These are phyloP conservation scores for Cicer chorassanicum DNA, from an alignment of 306 rosid genomes.

Conservation along the genomic window DNA sequence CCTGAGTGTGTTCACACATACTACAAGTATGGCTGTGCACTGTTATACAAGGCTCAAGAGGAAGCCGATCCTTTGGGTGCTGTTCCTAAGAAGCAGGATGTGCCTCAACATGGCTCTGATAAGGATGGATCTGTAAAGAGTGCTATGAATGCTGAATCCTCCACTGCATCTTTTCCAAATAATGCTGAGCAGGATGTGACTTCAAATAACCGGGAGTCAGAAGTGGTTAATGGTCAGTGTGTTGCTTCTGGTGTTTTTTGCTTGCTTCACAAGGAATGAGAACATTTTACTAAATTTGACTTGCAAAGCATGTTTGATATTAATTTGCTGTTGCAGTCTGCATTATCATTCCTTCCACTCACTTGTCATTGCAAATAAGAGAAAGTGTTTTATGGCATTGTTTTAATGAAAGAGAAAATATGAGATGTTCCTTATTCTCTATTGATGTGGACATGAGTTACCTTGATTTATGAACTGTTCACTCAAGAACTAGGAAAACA, in stretches of 20 bases:
- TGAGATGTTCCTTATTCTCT: slow-evolving; percentile 6
- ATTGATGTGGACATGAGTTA: background rate
- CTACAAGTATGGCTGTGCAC: slow-evolving; percentile 88
- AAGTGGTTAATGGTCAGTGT: slow-evolving; percentile 65
- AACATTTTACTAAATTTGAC: slow-evolving; percentile 13
- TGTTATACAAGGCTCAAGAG: slow-evolving; percentile 90
- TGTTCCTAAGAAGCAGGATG: slow-evolving; percentile 82
- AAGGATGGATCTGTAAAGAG: slow-evolving; percentile 67
- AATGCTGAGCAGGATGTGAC: slow-evolving; percentile 57
- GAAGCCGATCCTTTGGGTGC: slow-evolving; percentile 89
- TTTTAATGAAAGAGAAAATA: slow-evolving; percentile 1
- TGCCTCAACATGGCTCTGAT: slow-evolving; percentile 61
- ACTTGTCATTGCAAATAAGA: slow-evolving; percentile 17
- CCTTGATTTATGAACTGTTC: slow-evolving; percentile 21
- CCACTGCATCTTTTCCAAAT: slow-evolving; percentile 63
- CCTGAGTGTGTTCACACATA: slow-evolving; percentile 82
- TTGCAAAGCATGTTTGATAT: slow-evolving; percentile 21
- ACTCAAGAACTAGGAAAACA: background rate
- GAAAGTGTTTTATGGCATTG: slow-evolving; percentile 1
- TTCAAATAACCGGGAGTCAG: slow-evolving; percentile 55
- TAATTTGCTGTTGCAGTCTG: slow-evolving; percentile 36
- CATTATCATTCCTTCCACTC: slow-evolving; percentile 25
- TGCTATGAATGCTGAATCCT: slow-evolving; percentile 68
- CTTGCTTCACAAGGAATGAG: slow-evolving; percentile 3
- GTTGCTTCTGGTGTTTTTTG: slow-evolving; percentile 27